A percentile compares a stretch with the other conserved stretches of the same genome.
Evolutionary conservation across 1,139 yeast genomes (phyloP).

Genomic region (Taphrina populina): DNA sequence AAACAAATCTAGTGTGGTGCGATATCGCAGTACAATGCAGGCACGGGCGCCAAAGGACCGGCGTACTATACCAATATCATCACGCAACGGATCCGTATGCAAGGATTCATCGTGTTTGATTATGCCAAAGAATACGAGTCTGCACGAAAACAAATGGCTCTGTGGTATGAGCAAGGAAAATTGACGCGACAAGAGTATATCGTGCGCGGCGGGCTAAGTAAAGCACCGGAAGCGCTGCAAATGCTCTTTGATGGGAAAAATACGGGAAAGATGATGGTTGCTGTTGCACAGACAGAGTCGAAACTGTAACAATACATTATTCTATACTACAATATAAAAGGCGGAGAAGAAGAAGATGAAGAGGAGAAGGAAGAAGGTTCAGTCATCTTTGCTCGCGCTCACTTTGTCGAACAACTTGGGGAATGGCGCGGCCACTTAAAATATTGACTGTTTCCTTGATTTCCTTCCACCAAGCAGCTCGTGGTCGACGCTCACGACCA

Average conservation of each 20-base stretch:
- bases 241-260: conserved; percentile 35
- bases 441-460: conserved; percentile 77
- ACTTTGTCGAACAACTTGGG: conserved; percentile 20
- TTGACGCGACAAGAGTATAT: conserved; percentile 32
- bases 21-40: conserved; percentile 58
- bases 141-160: conserved; percentile 32
- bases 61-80: conserved; percentile 28
- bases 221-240: conserved; percentile 33
- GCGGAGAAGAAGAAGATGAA: neutral
- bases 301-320: neutral
- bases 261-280: conserved; percentile 35
- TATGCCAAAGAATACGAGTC: conserved; percentile 24
- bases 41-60: conserved; percentile 21
- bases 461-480: conserved; percentile 76
- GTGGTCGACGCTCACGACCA: conserved; percentile 77
- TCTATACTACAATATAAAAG: neutral
- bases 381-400: conserved; percentile 2
- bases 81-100: conserved; percentile 23
- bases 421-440: conserved; percentile 58
- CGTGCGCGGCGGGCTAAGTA: conserved; percentile 33
- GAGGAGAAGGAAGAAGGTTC: neutral
- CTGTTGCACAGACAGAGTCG: conserved; percentile 2
- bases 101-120: conserved; percentile 36
- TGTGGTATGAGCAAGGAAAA: conserved; percentile 35
- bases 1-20: conserved; percentile 52